Evolutionary conservation across 1,284 basidiomycete genomes (phyloP).

Genomic region (Apiotrichum porosum): DNA sequence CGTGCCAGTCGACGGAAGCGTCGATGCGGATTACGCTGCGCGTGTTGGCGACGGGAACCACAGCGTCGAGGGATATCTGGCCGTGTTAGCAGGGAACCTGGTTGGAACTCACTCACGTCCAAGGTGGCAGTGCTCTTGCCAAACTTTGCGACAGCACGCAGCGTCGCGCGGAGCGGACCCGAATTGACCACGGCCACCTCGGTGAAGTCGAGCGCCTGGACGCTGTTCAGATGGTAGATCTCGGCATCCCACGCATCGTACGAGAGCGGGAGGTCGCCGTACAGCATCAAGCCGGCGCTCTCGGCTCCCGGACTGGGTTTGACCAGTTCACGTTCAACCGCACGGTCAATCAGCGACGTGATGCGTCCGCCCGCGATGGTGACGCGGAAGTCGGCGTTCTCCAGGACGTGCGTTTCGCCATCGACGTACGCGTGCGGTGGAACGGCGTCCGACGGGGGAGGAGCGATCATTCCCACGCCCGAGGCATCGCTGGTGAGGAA

Average conservation of each 20-base stretch:
- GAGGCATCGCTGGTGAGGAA: no score
- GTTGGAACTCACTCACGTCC: no score
- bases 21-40: conserved; percentile 77
- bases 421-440: conserved; percentile 55
- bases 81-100: no score
- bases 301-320: conserved; percentile 70
- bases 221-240: conserved; percentile 86
- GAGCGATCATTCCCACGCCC: no score
- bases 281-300: conserved; percentile 80
- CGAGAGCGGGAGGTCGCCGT: conserved; percentile 66
- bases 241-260: conserved; percentile 71
- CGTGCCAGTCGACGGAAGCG: conserved; percentile 73
- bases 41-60: conserved; percentile 56
- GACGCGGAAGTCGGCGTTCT: conserved; percentile 66
- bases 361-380: conserved; percentile 76
- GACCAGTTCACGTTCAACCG: conserved; percentile 49
- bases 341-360: conserved; percentile 70
- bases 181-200: conserved; percentile 65
- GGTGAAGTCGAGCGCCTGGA: conserved; percentile 66
- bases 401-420: conserved; percentile 63
- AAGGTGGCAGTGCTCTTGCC: conserved; percentile 72
- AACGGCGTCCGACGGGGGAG: no score
- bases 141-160: conserved; percentile 66
- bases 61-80: conserved; percentile 85
- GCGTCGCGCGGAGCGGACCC: conserved; percentile 73